Base-by-base conservation (phyloP, 2,329 filamentous ascomycete genomes). In the Lachnellula willkommii region DNA sequence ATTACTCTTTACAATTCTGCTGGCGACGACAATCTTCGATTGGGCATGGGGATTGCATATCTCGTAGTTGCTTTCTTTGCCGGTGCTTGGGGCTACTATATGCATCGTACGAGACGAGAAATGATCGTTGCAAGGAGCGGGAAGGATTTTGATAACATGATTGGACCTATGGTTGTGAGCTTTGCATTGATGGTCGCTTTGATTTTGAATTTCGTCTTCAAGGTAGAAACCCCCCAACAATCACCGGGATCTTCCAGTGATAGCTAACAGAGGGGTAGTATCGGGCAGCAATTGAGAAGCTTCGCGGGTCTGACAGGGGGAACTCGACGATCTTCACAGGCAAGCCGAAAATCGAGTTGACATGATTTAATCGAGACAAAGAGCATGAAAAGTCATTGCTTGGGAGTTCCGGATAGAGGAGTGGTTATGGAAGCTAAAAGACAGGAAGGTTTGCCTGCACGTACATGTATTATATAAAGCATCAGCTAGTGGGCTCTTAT, bases 1-100 rank as follows among this genome's bases (percentile, higher is more conserved):
- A 76, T 99, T 12, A 89, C 87, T 22, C 76, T 99, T 28, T 96
- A 93, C 75, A 93, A 95, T 65, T 90, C 93, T 0, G 92, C 92
- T 0, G 89, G 89, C 6, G 77, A 85, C 63, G 90, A 95, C 71
- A 77, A 77, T n/a, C 72, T 96, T 35, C 91, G 90, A 0, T 81
- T 89, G 64, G 76, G 77, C 39, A 83, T 97, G 68, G 92, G 91
- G n/a, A 77, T 94, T 20, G 83, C 88, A 9, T 97, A 96, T 69
- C 88, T 93, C 2, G 69, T 77, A 54, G 88, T 97, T 60, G 91
- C 93, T 1, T 75, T 88, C 1, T 95, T 96, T 70, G 84, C 91
- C 0, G 90, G 89, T 0, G 76, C 78, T 1, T 99, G 94, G 94
- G 94, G 94, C 2, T 96, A 90, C 72, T 82, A 77, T 57, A 89